phyloP scores from a whole-genome alignment of 306 rosid genomes.

The Argentina anserina region DNA sequence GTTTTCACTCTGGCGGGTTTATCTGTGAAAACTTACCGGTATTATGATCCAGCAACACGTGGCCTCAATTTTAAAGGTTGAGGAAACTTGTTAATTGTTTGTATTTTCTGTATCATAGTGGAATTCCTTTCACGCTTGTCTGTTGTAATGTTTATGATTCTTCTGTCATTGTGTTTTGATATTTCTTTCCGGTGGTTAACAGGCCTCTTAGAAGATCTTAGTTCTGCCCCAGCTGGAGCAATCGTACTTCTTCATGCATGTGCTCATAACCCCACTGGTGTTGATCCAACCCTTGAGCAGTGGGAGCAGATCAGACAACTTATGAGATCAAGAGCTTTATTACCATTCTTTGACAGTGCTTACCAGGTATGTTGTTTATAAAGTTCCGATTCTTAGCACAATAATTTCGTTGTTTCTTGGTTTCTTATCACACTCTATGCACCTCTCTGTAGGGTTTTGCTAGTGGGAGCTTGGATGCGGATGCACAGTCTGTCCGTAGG shows the following conservation, averaged over 20 bases:
- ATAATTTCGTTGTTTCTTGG: background rate
- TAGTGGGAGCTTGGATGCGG: conserved; percentile 90
- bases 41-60: conserved; percentile 91
- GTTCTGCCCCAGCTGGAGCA: conserved; percentile 90
- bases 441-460: conserved; percentile 72
- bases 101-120: background rate
- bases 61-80: conserved; percentile 92
- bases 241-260: conserved; percentile 91
- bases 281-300: conserved; percentile 92
- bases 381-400: background rate
- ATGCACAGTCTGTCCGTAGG: conserved; percentile 81
- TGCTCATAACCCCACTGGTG: conserved; percentile 98
- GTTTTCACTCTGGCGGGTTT: conserved; percentile 78
- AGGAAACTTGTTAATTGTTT: conserved; percentile 1
- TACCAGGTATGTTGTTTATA: conserved; percentile 61
- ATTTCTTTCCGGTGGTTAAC: conserved; percentile 22
- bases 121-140: background rate
- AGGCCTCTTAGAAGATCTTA: conserved; percentile 94
- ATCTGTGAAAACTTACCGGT: conserved; percentile 74
- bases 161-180: conserved; percentile 7
- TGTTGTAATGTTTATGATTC: background rate
- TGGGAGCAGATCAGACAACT: conserved; percentile 96
- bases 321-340: conserved; percentile 65
- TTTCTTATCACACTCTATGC: background rate
- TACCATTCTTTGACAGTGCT: conserved; percentile 99